Base-by-base conservation (phyloP, 2,329 filamentous ascomycete genomes). In the Thelonectria olida region DNA sequence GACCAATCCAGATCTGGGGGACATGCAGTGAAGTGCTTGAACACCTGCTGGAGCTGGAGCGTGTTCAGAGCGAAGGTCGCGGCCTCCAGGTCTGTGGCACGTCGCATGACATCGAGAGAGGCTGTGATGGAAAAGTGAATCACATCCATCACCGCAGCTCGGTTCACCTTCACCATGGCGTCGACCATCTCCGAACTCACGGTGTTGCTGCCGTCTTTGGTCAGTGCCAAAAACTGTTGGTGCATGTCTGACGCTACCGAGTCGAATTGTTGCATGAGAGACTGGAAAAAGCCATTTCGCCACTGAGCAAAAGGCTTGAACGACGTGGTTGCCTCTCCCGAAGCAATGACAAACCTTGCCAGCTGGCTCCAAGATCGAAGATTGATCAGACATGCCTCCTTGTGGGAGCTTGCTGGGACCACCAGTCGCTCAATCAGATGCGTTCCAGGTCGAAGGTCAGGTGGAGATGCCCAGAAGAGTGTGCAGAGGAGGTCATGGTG, bases 401-500 rank as follows among this genome's bases (percentile, higher is more conserved):
- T 89, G 71, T 91, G 89, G 9, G 88, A 90, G 57, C 78, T 85
- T 19, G 80, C 82, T 0, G 88, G 85, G 17, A 78, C 73, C 3
- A 91, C 86, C 2, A 91, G 79, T 54, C 85, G 81, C 71, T 89
- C 85, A 10, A 91, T 82, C 19, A 86, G 77, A 55, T 82, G 80
- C 2, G 84, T 75, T 6, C 79, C 79, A 4, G 85, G 87, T 7
- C 88, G 82, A 49, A 86, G 69, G 3, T 84, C 81, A 2, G 80
- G 71, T 8, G 88, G 88, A 2, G 85, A 81, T 6, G 84, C 85
- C 87, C 88, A 91, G 71, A 86, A 91, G 5, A 91, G 78, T 1
- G 87, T 89, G 65, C 85, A 88, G 4, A 91, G 79, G 41, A 91
- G 82, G 72, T 91, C 88, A 60, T 91, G 88, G 61, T 91, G 89